Percentiles rank a stretch among this genome's conserved stretches.
Conservation (phyloP, 345 rosid genomes). For the Brassica rapa region DNA sequence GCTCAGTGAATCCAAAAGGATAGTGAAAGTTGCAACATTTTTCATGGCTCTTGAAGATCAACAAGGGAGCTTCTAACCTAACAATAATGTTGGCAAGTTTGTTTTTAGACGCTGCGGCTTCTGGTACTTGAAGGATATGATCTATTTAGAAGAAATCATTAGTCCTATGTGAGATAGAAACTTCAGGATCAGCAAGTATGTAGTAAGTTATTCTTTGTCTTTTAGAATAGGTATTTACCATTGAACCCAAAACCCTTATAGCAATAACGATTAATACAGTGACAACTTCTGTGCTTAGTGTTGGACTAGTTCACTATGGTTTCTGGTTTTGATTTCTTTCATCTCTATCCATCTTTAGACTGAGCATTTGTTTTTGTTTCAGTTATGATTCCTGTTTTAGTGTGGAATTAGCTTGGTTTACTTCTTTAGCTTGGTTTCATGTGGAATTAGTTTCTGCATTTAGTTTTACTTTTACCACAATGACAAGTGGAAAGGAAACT, state of each 20-base stretch:
- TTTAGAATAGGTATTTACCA: conserved; percentile 13
- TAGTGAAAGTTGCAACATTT: conserved; percentile 13
- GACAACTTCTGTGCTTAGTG: conserved; percentile 6
- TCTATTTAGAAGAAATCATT: conserved; percentile 24
- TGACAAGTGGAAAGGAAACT: background rate
- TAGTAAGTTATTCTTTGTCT: conserved; percentile 7
- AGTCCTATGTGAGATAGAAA: conserved; percentile 22
- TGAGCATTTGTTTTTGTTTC: background rate
- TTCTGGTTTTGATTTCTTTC: background rate
- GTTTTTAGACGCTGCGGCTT: conserved; percentile 22
- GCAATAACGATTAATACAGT: conserved; percentile 11
- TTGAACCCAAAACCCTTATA: conserved; percentile 10
- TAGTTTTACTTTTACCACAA: background rate
- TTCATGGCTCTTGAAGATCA: conserved; percentile 28
- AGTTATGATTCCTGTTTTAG: background rate
- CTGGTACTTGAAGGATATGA: conserved; percentile 11
- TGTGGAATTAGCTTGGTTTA: too few relatives aligned
- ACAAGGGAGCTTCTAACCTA: conserved; percentile 36
- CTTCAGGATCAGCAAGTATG: conserved; percentile 15
- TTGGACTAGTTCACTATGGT: background rate
- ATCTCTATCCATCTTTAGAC: background rate
- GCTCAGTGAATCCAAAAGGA: conserved; percentile 10
- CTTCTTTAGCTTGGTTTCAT: background rate
- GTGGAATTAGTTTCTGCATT: background rate
- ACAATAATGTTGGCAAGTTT: conserved; percentile 25